phyloP scores from a whole-genome alignment of 768 basidiomycete genomes.

The Neoboletus magnificus region DNA sequence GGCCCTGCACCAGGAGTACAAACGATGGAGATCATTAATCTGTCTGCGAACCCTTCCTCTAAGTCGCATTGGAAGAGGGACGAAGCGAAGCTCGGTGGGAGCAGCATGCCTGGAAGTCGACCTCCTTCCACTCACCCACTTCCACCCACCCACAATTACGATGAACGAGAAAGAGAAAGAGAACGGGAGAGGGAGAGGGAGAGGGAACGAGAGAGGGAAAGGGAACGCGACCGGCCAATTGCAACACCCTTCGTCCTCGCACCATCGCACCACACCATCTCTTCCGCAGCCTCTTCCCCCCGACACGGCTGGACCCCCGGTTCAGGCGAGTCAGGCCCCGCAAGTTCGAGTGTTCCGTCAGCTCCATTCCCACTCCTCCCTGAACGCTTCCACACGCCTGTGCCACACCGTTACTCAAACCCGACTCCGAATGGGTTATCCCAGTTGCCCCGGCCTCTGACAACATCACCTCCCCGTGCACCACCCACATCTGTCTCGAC shows the following conservation, averaged over 20 bases:
- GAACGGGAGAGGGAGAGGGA: constrained; percentile 26
- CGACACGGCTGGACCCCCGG: constrained; percentile 37
- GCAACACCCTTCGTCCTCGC: constrained; percentile 54
- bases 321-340: constrained; percentile 29
- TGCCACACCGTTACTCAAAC: constrained; percentile 27
- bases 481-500: constrained; percentile 19
- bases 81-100: constrained; percentile 24
- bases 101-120: constrained; percentile 32
- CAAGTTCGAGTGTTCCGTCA: constrained; percentile 25
- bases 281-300: constrained; percentile 39
- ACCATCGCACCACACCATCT: constrained; percentile 39
- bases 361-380: constrained; percentile 28
- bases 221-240: constrained; percentile 48
- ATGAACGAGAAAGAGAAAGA: constrained; percentile 26
- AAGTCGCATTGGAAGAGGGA: constrained; percentile 42
- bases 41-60: constrained; percentile 34
- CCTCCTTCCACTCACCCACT: constrained; percentile 39
- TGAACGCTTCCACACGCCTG: constrained; percentile 29
- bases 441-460: constrained; percentile 22
- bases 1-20: constrained; percentile 37
- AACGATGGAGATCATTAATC: constrained; percentile 51
- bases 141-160: constrained; percentile 25
- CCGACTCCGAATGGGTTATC: constrained; percentile 20
- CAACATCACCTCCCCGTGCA: constrained; percentile 39
- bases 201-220: constrained; percentile 17